Conservation (phyloP, 2,329 filamentous ascomycete genomes). For the Tolypocladium capitatum region DNA sequence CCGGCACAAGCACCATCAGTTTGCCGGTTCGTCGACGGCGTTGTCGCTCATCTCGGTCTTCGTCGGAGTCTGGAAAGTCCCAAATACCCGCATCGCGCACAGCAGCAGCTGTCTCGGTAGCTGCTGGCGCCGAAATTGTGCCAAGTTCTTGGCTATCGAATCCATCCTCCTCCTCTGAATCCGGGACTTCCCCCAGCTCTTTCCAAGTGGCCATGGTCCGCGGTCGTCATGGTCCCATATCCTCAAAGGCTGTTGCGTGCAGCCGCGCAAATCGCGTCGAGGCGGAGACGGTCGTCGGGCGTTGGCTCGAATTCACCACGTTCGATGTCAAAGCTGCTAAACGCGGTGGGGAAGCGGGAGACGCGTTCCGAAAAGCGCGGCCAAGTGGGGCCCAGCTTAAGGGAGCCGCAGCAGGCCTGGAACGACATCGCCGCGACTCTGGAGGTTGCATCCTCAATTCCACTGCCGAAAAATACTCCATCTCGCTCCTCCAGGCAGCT, state of each 20-base stretch:
- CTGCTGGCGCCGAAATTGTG: background rate
- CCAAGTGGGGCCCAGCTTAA: too few relatives aligned
- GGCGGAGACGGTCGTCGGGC: background rate
- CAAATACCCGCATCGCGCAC: slow-evolving; percentile 14
- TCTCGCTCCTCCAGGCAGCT: background rate
- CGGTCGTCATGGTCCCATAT: slow-evolving; percentile 13
- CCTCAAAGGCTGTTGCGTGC: background rate
- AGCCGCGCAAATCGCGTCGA: slow-evolving; percentile 1
- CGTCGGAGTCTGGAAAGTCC: slow-evolving; percentile 21
- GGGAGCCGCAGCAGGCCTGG: background rate
- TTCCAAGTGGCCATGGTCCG: slow-evolving; percentile 33
- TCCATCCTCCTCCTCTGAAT: slow-evolving; percentile 34
- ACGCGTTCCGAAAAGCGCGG: slow-evolving; percentile 12
- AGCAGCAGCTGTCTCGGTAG: background rate
- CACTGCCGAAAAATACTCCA: background rate
- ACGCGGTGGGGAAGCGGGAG: slow-evolving; percentile 13
- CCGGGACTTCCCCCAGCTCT: slow-evolving; percentile 36
- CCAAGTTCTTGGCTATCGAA: slow-evolving; percentile 23
- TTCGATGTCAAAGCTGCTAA: slow-evolving; percentile 1
- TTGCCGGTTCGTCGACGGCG: background rate
- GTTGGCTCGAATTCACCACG: background rate
- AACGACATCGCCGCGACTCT: background rate
- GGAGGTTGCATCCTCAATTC: background rate
- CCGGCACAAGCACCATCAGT: background rate
- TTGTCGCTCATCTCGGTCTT: slow-evolving; percentile 5